These are phyloP conservation scores for Monosporozyma aquatica DNA, from an alignment of 805 yeast genomes.

Conservation along the genomic window DNA sequence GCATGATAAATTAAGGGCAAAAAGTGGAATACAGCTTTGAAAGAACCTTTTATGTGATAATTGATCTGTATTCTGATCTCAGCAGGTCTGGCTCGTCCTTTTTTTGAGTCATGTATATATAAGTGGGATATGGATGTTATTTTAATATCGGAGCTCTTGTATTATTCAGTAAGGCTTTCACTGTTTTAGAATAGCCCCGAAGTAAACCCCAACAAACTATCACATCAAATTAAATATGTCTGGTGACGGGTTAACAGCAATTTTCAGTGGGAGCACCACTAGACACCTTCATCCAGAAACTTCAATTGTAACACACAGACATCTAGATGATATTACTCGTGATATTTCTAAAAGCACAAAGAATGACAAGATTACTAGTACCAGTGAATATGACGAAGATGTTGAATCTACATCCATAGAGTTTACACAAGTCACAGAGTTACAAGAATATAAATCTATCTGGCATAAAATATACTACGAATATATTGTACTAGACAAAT, in stretches of 20 bases:
- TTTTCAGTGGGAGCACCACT: constrained; percentile 11
- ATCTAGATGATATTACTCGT: neutral
- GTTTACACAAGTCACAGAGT: neutral
- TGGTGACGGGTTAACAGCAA: constrained; percentile 13
- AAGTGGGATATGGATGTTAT: too few relatives aligned
- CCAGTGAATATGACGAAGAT: neutral
- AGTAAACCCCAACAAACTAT: neutral
- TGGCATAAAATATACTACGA: constrained; percentile 9
- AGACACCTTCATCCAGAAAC: constrained; percentile 3
- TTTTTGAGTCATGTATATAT: too few relatives aligned
- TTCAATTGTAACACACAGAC: constrained; percentile 5
- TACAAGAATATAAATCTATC: constrained; percentile 1
- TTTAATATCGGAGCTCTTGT: too few relatives aligned
- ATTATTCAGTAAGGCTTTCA: too few relatives aligned
- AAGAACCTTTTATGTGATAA: too few relatives aligned
- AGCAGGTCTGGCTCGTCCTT: too few relatives aligned
- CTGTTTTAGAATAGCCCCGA: too few relatives aligned
- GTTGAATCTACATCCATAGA: constrained; percentile 1
- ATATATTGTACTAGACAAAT: constrained; percentile 8
- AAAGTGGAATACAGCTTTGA: too few relatives aligned
- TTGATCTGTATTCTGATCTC: too few relatives aligned
- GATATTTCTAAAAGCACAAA: too few relatives aligned
- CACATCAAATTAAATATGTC: constrained; percentile 1
- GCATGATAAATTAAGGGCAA: too few relatives aligned
- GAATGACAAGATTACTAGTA: neutral